phyloP scores from a whole-genome alignment of 441 rosid genomes.

The Mallotus repandus region DNA sequence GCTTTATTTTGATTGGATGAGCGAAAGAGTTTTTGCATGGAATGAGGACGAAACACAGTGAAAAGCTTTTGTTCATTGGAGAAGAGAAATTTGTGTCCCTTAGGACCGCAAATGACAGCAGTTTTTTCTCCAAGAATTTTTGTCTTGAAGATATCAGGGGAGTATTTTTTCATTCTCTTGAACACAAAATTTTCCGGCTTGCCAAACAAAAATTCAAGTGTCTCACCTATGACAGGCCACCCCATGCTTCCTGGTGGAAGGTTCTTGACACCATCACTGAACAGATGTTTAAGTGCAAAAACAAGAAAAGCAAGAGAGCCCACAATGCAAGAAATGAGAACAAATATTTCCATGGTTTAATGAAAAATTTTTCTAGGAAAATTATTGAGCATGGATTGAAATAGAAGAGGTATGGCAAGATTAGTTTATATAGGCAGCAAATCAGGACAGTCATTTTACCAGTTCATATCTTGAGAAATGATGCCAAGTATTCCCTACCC shows the following conservation, averaged over 20 bases:
- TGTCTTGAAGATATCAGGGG: slow-evolving; percentile 31
- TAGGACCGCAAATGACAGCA: slow-evolving; percentile 29
- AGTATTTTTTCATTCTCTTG: slow-evolving; percentile 32
- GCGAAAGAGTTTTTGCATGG: slow-evolving; percentile 36
- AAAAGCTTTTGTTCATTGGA: slow-evolving; percentile 36
- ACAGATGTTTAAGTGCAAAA: background rate
- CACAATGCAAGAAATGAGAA: background rate
- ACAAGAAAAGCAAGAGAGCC: slow-evolving; percentile 7
- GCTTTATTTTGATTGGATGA: slow-evolving; percentile 14
- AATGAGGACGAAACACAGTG: slow-evolving; percentile 29
- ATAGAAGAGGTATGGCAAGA: too few relatives aligned
- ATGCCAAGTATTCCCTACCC: too few relatives aligned
- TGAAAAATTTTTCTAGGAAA: too few relatives aligned
- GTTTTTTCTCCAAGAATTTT: slow-evolving; percentile 32
- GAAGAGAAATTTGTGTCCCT: slow-evolving; percentile 35
- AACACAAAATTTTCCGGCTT: slow-evolving; percentile 32
- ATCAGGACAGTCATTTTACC: too few relatives aligned
- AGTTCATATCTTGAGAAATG: too few relatives aligned
- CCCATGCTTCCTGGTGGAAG: slow-evolving; percentile 41
- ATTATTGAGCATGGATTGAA: too few relatives aligned
- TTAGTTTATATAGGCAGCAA: too few relatives aligned
- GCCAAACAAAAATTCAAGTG: slow-evolving; percentile 23
- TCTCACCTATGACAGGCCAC: slow-evolving; percentile 37
- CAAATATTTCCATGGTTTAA: background rate
- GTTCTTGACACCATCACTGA: background rate